phyloP scores from a whole-genome alignment of 129 eudicot species.

The Flaveria trinervia region DNA sequence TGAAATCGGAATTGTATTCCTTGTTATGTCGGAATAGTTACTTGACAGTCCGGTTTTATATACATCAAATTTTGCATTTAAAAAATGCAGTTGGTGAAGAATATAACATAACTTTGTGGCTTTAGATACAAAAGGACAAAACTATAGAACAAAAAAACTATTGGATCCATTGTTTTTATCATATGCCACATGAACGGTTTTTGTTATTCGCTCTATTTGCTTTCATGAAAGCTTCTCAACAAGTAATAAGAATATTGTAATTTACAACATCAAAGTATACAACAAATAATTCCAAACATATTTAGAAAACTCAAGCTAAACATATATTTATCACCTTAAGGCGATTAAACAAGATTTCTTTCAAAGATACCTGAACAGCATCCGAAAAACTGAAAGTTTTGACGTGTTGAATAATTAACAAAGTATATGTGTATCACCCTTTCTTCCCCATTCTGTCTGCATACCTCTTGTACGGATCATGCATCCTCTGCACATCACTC shows the following conservation, averaged over 20 bases:
- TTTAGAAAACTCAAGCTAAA: conserved; percentile 16
- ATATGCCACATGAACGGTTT: too few relatives aligned
- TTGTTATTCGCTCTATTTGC: too few relatives aligned
- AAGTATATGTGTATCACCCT: conserved; percentile 28
- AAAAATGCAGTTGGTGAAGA: too few relatives aligned
- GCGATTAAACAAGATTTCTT: conserved; percentile 14
- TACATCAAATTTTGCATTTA: too few relatives aligned
- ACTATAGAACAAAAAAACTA: too few relatives aligned
- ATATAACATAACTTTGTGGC: too few relatives aligned
- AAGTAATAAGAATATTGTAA: conserved; percentile 21
- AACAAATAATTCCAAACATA: conserved; percentile 30
- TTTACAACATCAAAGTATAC: conserved; percentile 28
- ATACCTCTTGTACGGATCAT: conserved; percentile 54
- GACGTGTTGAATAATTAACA: not conserved
- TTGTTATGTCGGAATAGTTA: too few relatives aligned
- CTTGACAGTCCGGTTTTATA: too few relatives aligned
- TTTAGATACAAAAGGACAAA: too few relatives aligned
- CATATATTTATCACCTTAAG: conserved; percentile 3
- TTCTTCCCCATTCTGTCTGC: conserved; percentile 48
- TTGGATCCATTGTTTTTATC: too few relatives aligned
- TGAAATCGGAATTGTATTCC: too few relatives aligned
- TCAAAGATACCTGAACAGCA: not conserved
- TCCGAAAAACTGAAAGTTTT: not conserved
- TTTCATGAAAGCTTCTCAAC: not conserved
- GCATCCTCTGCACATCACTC: conserved; percentile 53